Base-by-base conservation (phyloP, 2,329 filamentous ascomycete species). In the Colletotrichum orbiculare region DNA sequence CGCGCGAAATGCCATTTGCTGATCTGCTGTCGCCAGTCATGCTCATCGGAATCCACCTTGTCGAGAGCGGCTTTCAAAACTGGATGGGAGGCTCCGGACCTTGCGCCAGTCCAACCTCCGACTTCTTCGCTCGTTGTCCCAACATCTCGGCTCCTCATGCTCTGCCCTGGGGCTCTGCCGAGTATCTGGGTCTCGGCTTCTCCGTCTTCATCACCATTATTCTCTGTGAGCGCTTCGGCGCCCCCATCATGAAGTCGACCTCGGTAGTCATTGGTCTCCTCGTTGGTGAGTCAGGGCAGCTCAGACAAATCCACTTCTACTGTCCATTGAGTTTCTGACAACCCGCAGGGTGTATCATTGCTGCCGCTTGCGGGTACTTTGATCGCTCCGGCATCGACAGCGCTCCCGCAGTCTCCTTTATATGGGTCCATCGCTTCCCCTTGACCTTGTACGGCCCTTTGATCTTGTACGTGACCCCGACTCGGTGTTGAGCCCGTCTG, bases 161-260 rank as follows among this genome's bases (percentile, higher is more conserved):
- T 12, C 81, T 95, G 1, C 89, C 87, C 0, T 96, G 93, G 93
- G 93, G 91, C 4, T 89, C 88, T 42, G 86, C 92, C 1, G 90
- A 96, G 76, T 93, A 91, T 69, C 86, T 96, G 6, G 92, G 84
- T 11, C 85, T 96, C 2, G 92, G 92, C 0, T 94, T 96, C 79
- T 88, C 88, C 48, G 92, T 94, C 41, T 95, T 95, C 73, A 70
- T 91, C 48, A 91, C 90, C 35, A 95, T 96, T 73, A 89, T 96
- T 66, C 74, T 95, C 11, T 92, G 91, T 74, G 92, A 96, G 76
- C 87, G 91, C 10, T 94, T 94, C 70, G 93, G 93, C 1, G 86
- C 91, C 0, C 92, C 93, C 0, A 91, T 96, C 69, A 94, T 96
- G 91, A 94, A 94, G 74, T 92, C 89, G 2, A 91, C 88, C 8